A percentile compares a stretch with the other conserved stretches of the same genome.
phyloP scores from a whole-genome alignment of 1,284 basidiomycete genomes.

The Tetrapyrgos nigripes region DNA sequence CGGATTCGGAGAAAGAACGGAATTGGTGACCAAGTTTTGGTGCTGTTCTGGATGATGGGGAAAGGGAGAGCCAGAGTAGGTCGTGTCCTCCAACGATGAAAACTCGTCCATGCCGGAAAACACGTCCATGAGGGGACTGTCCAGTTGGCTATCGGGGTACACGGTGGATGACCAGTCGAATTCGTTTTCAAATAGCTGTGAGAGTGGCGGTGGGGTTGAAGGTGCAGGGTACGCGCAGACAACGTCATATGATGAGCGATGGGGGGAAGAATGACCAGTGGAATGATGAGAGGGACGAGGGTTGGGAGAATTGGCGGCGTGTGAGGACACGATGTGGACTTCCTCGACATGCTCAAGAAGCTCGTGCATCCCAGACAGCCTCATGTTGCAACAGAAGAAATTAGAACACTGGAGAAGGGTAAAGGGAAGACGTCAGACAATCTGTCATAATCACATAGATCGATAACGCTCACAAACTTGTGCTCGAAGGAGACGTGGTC shows the following conservation, averaged over 20 bases:
- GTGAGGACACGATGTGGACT: slow-evolving; percentile 3
- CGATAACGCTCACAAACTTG: background rate
- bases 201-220: background rate
- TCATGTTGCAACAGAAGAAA: slow-evolving; percentile 16
- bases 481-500: slow-evolving; percentile 1
- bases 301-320: background rate
- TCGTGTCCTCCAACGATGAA: background rate
- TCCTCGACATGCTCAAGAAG: slow-evolving; percentile 16
- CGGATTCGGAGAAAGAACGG: no score
- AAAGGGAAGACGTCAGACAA: background rate
- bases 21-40: no score
- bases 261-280: background rate
- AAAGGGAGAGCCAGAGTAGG: background rate
- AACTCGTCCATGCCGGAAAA: background rate
- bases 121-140: background rate
- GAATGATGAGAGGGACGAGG: background rate
- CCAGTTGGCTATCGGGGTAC: background rate
- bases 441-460: background rate
- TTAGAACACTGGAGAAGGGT: slow-evolving; percentile 11
- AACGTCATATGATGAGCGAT: background rate
- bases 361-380: slow-evolving; percentile 12
- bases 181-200: background rate
- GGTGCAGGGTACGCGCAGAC: background rate
- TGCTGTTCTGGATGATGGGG: no score
- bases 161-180: background rate